Evolutionary conservation across 2,329 filamentous ascomycete genomes (phyloP), one percentile per base, ranked within the genome.

Genomic region (Aspergillus sp.): DNA sequence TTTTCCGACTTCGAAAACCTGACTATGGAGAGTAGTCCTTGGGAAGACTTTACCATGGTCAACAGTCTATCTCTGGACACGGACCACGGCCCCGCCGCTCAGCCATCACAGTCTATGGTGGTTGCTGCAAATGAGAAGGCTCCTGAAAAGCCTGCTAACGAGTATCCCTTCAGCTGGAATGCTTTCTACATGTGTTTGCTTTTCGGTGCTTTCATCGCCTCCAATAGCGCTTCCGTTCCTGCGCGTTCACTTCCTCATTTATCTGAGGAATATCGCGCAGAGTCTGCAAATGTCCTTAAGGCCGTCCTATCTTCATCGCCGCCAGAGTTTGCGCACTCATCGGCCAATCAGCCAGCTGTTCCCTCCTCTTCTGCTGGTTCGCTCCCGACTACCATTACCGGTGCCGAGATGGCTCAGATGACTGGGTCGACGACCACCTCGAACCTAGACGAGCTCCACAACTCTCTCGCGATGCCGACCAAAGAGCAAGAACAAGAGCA

Each of bases 101-200:
- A 65, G 53, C 49, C 63, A 39, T 58, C 59, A 34, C 51, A 53
- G 7, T 47, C 68, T 39, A 71, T 78, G 45, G 68, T 80, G 50
- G 69, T 77, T 18, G 66, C 74, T 4, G 72, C 76, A 58, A 74
- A 74, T 59, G 76, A 80, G 34, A 73, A 73, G 59, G 57, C 60
- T 45, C 52, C 64, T 44, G 72, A 74, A 47, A 77, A 74, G 61
- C 64, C 70, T 43, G 74, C 80, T 53, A 81, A 87, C 60, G 88
- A 91, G 65, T 90, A 93, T 68, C 90, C 91, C 51, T 78, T 79
- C 68, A 79, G 77, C 69, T 80, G 77, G 77, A 79, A 80, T 85
- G 91, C 68, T 78, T 98, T 68, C 83, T 98, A 74, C 89, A 96
- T 97, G 91, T 89, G 97, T 66, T 89, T 99, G 71, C 89, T 99